Conservation (phyloP, 345 rosid species). For the Eucalyptus lansdowneana region DNA sequence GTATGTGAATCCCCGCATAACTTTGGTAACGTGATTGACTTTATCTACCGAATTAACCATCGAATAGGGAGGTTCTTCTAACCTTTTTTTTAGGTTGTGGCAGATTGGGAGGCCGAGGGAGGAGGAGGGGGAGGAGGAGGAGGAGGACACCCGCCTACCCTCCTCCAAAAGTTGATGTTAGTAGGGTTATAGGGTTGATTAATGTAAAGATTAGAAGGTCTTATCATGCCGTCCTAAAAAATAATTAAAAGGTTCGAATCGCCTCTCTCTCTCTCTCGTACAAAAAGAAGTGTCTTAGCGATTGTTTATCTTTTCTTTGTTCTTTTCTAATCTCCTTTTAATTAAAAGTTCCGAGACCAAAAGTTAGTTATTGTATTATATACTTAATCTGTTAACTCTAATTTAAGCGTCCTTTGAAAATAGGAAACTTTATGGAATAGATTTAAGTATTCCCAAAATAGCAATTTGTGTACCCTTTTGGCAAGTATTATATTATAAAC, state of each 20-base stretch:
- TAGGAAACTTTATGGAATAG: background rate
- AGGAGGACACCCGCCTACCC: background rate
- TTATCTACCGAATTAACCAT: background rate
- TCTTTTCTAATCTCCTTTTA: background rate
- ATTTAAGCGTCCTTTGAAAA: background rate
- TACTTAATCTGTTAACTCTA: background rate
- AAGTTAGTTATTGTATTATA: background rate
- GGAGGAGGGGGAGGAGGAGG: background rate
- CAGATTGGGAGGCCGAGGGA: background rate
- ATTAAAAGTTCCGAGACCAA: background rate
- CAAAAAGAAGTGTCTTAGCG: background rate
- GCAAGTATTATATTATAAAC: background rate
- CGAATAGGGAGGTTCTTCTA: rapidly evolving
- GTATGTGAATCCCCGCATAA: background rate
- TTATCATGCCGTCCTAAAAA: background rate
- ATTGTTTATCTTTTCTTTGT: background rate
- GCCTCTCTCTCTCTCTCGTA: background rate
- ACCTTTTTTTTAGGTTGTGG: background rate
- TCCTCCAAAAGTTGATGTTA: background rate
- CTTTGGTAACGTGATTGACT: background rate
- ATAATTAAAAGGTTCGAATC: background rate
- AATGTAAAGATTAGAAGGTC: background rate
- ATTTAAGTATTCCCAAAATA: background rate
- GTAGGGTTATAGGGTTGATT: background rate
- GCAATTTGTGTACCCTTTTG: background rate